These are phyloP conservation scores for Brettanomyces naardenensis DNA, from an alignment of 805 yeast species.

Conservation along the genomic window DNA sequence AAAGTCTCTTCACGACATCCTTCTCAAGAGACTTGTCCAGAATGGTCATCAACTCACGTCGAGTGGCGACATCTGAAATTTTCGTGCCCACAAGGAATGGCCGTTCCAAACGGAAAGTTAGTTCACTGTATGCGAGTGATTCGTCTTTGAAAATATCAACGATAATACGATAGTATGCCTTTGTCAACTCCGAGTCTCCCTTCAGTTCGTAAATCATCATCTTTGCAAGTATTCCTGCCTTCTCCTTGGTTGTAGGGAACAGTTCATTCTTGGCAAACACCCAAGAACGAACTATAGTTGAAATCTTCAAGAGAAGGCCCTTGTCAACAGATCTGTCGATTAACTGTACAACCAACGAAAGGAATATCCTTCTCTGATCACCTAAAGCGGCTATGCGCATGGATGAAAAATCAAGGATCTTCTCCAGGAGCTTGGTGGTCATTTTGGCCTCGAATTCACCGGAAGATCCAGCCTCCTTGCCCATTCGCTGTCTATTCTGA, in stretches of 20 bases:
- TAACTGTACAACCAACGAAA: constrained; percentile 79
- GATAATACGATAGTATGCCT: constrained; percentile 77
- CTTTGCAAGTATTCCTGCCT: constrained; percentile 86
- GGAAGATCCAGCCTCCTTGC: constrained; percentile 14
- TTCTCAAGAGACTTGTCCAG: constrained; percentile 70
- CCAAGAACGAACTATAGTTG: constrained; percentile 79
- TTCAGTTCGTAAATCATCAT: constrained; percentile 89
- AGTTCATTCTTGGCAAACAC: constrained; percentile 75
- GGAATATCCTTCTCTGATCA: constrained; percentile 85
- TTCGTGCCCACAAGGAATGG: constrained; percentile 93
- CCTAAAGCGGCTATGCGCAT: constrained; percentile 81
- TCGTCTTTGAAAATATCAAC: constrained; percentile 82
- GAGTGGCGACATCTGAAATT: constrained; percentile 62
- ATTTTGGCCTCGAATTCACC: constrained; percentile 69
- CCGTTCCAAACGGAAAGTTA: constrained; percentile 92
- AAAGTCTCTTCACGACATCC: constrained; percentile 69
- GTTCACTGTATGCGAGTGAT: constrained; percentile 70
- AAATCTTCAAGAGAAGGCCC: constrained; percentile 63
- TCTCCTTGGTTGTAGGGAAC: constrained; percentile 92
- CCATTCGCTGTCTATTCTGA: constrained; percentile 27
- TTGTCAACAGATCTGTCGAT: constrained; percentile 84
- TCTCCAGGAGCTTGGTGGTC: constrained; percentile 69
- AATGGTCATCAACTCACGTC: constrained; percentile 73
- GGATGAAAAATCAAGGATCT: constrained; percentile 68
- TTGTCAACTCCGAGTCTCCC: constrained; percentile 72